Conservation (phyloP, 2,329 filamentous ascomycete genomes). For the Colletotrichum noveboracense region DNA sequence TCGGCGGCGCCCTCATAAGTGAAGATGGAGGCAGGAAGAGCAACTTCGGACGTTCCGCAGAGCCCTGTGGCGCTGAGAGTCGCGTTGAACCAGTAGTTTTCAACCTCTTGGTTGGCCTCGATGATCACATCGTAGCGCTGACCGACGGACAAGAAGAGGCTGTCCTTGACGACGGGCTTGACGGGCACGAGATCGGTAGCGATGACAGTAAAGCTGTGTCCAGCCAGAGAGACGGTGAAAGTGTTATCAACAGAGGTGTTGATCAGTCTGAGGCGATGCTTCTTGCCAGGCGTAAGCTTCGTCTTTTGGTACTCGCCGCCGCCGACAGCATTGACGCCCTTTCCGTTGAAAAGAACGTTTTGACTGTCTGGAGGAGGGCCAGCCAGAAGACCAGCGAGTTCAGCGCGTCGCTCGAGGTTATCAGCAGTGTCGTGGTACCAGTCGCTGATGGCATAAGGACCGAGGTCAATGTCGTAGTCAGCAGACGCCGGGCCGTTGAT, state of each 20-base stretch:
- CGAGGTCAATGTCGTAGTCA: slow-evolving; percentile 67
- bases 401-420: slow-evolving; percentile 24
- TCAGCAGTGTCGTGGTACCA: slow-evolving; percentile 51
- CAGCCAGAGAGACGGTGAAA: slow-evolving; percentile 55
- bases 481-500: slow-evolving; percentile 49
- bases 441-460: slow-evolving; percentile 56
- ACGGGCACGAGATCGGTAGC: slow-evolving; percentile 59
- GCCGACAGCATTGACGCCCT: slow-evolving; percentile 33
- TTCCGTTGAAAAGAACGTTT: slow-evolving; percentile 51
- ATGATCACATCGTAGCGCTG: slow-evolving; percentile 48
- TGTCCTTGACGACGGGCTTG: slow-evolving; percentile 51
- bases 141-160: slow-evolving; percentile 55
- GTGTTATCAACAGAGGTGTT: slow-evolving; percentile 56
- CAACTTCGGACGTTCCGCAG: slow-evolving; percentile 34
- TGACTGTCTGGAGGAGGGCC: slow-evolving; percentile 29
- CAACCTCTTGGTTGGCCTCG: slow-evolving; percentile 34
- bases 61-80: slow-evolving; percentile 29
- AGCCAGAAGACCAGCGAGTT: slow-evolving; percentile 18
- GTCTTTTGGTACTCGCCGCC: slow-evolving; percentile 35
- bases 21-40: slow-evolving; percentile 40
- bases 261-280: slow-evolving; percentile 55
- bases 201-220: slow-evolving; percentile 58
- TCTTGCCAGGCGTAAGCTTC: slow-evolving; percentile 45
- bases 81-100: slow-evolving; percentile 49
- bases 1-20: slow-evolving; percentile 38